These are phyloP conservation scores for Pseudotulostoma volvatum DNA, from an alignment of 495 filamentous ascomycete genomes.

Conservation along the genomic window DNA sequence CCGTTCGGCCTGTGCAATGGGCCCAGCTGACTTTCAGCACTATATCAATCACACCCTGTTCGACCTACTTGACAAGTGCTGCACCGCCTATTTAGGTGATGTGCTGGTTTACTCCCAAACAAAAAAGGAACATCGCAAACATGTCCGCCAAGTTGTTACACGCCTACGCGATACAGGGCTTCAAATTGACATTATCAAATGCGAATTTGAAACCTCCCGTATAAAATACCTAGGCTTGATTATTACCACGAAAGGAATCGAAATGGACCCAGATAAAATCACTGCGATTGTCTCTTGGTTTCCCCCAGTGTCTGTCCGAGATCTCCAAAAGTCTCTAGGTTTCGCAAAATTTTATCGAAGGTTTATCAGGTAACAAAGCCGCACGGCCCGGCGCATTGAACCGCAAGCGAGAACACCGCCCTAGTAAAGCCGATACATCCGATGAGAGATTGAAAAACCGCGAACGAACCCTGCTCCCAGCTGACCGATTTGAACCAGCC, in stretches of 20 bases:
- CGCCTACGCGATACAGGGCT: slow-evolving; percentile 8
- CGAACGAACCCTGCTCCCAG: no score
- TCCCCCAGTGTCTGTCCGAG: slow-evolving; percentile 7
- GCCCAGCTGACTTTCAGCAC: neutral
- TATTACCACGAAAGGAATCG: slow-evolving; percentile 8
- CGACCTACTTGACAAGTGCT: slow-evolving; percentile 15
- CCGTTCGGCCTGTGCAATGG: no score
- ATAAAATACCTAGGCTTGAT: slow-evolving; percentile 13
- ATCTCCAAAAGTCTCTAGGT: slow-evolving; percentile 12
- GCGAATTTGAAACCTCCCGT: slow-evolving; percentile 11
- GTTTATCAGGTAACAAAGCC: slow-evolving; percentile 3
- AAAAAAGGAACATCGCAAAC: slow-evolving; percentile 7
- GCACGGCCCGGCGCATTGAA: neutral
- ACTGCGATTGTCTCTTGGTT: slow-evolving; percentile 12
- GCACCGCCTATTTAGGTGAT: slow-evolving; percentile 15
- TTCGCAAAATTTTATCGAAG: no score
- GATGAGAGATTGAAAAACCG: no score
- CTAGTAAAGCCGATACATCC: no score
- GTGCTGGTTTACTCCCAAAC: slow-evolving; percentile 12
- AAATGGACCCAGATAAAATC: slow-evolving; percentile 12
- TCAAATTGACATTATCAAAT: slow-evolving; percentile 14
- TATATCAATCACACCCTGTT: slow-evolving; percentile 3
- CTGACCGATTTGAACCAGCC: no score
- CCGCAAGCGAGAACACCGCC: no score
- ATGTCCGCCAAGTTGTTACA: slow-evolving; percentile 11